These are phyloP conservation scores for Poteriospumella lacustris DNA, from an alignment of 108 stramenopile species.

Conservation along the genomic window DNA sequence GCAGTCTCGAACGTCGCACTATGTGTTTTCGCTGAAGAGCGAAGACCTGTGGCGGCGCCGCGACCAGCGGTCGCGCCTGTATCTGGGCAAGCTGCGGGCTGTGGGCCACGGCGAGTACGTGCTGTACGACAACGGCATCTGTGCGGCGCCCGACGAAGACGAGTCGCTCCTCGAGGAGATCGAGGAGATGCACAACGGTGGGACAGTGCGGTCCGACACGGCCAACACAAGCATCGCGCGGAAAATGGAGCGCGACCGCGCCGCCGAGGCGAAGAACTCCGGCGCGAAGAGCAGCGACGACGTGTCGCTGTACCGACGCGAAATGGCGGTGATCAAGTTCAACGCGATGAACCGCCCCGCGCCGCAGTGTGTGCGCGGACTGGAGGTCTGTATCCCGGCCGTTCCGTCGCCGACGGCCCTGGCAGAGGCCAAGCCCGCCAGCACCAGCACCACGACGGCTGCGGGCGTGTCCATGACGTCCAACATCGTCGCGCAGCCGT, in stretches of 20 bases:
- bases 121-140: conserved; percentile 42
- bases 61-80: conserved; percentile 44
- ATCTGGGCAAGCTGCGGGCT: conserved; percentile 50
- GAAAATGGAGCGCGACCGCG: neutral
- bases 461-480: neutral
- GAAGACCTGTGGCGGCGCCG: conserved; percentile 45
- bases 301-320: conserved; percentile 17
- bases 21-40: conserved; percentile 37
- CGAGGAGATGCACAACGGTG: conserved; percentile 1
- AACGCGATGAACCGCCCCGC: neutral
- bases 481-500: neutral
- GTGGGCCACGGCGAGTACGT: conserved; percentile 39
- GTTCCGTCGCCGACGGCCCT: too few species aligned
- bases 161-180: neutral
- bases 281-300: conserved; percentile 9
- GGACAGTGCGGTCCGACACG: neutral
- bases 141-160: neutral
- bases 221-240: neutral
- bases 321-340: conserved; percentile 24
- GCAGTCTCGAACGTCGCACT: conserved; percentile 39
- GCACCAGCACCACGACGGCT: conserved; percentile 25
- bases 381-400: neutral
- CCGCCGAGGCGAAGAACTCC: too few species aligned
- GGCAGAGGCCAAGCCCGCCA: conserved; percentile 37
- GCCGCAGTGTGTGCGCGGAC: neutral